These are phyloP conservation scores for Suillus subluteus DNA, from an alignment of 768 basidiomycete species.

Conservation along the genomic window DNA sequence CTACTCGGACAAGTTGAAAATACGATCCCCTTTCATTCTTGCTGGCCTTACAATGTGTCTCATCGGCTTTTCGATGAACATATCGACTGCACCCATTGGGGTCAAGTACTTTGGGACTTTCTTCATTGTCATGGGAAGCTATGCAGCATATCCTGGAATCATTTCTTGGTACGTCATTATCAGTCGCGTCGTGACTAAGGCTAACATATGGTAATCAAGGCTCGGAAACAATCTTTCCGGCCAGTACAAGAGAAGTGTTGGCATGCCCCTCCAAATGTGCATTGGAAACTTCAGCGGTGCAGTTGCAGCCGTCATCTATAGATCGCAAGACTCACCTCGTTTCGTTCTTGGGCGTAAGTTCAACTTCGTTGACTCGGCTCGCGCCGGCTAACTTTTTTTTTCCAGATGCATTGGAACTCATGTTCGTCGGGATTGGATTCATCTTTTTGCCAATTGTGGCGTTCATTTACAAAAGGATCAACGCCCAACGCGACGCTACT, in stretches of 20 bases:
- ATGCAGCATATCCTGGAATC: constrained; percentile 60
- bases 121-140: constrained; percentile 66
- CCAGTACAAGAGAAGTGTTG: constrained; percentile 70
- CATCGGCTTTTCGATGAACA: constrained; percentile 64
- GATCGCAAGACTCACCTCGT: constrained; percentile 57
- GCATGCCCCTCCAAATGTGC: constrained; percentile 70
- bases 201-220: background rate
- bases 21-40: constrained; percentile 63
- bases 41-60: constrained; percentile 51
- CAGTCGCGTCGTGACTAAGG: background rate
- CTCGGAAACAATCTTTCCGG: constrained; percentile 36
- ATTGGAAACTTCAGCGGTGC: constrained; percentile 68
- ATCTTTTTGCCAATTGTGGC: constrained; percentile 52
- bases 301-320: constrained; percentile 63
- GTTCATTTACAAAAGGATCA: constrained; percentile 57
- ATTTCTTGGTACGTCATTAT: constrained; percentile 54
- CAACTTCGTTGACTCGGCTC: background rate
- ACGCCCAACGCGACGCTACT: constrained; percentile 49
- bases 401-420: constrained; percentile 64
- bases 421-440: constrained; percentile 71
- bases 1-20: constrained; percentile 55
- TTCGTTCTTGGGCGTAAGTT: constrained; percentile 62
- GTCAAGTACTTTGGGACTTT: constrained; percentile 75
- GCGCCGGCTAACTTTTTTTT: background rate
- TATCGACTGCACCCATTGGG: constrained; percentile 51